Conservation (phyloP, 768 basidiomycete genomes). For the Suillus decipiens region DNA sequence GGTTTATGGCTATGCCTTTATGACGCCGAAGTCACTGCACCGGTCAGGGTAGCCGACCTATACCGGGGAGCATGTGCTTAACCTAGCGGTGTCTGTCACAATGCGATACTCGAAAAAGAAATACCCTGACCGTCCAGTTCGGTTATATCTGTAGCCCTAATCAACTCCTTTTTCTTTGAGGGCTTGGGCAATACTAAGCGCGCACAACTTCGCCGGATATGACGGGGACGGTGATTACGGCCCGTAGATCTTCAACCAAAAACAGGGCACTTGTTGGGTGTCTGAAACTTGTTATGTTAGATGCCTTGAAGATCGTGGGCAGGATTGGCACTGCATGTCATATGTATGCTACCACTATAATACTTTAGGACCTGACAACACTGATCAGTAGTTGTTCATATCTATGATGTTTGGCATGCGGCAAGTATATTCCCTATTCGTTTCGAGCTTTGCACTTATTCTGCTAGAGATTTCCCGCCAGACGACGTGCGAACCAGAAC, state of each 20-base stretch:
- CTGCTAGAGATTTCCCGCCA: background rate
- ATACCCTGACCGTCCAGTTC: background rate
- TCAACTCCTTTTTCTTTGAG: background rate
- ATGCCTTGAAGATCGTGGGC: background rate
- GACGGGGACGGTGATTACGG: background rate
- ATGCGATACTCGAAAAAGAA: background rate
- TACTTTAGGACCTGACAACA: background rate
- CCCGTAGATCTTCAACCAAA: background rate
- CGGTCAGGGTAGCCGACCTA: background rate
- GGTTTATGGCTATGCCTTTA: background rate
- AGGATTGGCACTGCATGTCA: background rate
- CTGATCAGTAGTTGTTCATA: background rate
- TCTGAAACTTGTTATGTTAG: background rate
- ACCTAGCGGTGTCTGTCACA: background rate
- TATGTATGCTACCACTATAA: background rate
- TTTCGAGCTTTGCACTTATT: background rate
- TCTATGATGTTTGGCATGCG: background rate
- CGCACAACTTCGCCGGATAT: background rate
- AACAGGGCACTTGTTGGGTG: background rate
- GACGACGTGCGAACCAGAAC: background rate
- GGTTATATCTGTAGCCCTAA: background rate
- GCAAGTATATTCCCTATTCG: background rate
- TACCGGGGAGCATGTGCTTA: background rate
- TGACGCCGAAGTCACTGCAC: background rate
- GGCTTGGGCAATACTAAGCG: background rate